Percentiles rank a stretch among this genome's conserved stretches.
phyloP scores from a whole-genome alignment of 208 protist genomes.

The Wallacemonas sp. region DNA sequence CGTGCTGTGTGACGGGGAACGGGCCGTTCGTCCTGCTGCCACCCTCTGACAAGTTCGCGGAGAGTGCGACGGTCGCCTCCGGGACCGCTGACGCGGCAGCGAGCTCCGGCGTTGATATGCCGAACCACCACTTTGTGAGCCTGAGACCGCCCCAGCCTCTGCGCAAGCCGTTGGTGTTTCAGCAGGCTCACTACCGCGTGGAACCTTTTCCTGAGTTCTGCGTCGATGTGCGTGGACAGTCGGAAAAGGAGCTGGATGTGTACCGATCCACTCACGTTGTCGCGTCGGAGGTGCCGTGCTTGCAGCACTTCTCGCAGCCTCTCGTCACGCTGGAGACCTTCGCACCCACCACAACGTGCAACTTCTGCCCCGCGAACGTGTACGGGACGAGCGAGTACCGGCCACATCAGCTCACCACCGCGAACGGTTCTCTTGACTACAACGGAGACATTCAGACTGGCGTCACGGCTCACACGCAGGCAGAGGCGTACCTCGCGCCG shows the following conservation, averaged over 20 bases:
- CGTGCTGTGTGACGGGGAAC: background rate
- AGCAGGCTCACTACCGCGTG: slow-evolving; percentile 26
- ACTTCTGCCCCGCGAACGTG: background rate
- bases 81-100: background rate
- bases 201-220: slow-evolving; percentile 49
- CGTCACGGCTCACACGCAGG: background rate
- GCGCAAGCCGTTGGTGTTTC: slow-evolving; percentile 48
- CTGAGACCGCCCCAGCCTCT: slow-evolving; percentile 5
- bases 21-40: slow-evolving; percentile 11
- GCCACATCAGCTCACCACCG: slow-evolving; percentile 15
- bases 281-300: slow-evolving; percentile 16
- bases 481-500: background rate
- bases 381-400: slow-evolving; percentile 8
- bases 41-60: background rate
- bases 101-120: background rate
- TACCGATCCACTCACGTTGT: slow-evolving; percentile 16
- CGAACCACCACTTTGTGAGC: slow-evolving; percentile 8
- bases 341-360: slow-evolving; percentile 24
- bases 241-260: slow-evolving; percentile 22
- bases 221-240: slow-evolving; percentile 27
- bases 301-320: slow-evolving; percentile 44
- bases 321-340: slow-evolving; percentile 40
- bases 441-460: background rate
- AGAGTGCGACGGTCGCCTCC: background rate
- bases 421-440: slow-evolving; percentile 12